Evolutionary conservation across 1,284 basidiomycete genomes (phyloP).

Genomic region (Pseudozyma sp.): DNA sequence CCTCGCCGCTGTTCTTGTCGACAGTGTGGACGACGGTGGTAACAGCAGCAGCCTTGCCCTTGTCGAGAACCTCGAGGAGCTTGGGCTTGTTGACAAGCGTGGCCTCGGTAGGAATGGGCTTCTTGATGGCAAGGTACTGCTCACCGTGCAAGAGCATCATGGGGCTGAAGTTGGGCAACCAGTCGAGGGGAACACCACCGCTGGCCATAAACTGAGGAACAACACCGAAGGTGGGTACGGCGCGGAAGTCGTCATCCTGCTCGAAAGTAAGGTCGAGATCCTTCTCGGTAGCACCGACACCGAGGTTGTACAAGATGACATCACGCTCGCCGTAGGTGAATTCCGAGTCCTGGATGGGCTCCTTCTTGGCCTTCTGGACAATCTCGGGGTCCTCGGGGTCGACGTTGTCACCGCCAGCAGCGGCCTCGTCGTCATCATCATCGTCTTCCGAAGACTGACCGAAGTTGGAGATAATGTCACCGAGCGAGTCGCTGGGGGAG

Average conservation of each 20-base stretch:
- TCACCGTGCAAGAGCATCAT: constrained; percentile 98
- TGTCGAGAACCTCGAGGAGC: constrained; percentile 73
- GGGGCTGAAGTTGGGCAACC: constrained; percentile 92
- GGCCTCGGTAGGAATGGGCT: constrained; percentile 85
- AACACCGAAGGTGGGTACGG: constrained; percentile 93
- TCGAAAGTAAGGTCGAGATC: constrained; percentile 94
- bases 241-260: constrained; percentile 84
- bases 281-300: constrained; percentile 91
- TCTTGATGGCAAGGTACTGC: constrained; percentile 91
- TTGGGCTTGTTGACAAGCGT: constrained; percentile 82
- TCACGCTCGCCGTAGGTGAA: constrained; percentile 84
- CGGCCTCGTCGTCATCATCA: constrained; percentile 57
- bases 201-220: constrained; percentile 82
- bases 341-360: constrained; percentile 60
- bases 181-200: constrained; percentile 75
- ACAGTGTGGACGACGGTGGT: constrained; percentile 49
- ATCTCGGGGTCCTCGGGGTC: constrained; percentile 87
- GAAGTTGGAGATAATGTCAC: constrained; percentile 66
- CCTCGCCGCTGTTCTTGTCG: constrained; percentile 75
- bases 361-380: constrained; percentile 85
- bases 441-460: constrained; percentile 56
- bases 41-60: constrained; percentile 64
- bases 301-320: constrained; percentile 94
- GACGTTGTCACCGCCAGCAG: constrained; percentile 71
- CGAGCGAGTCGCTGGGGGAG: constrained; percentile 59